Percentiles rank a stretch among this genome's conserved stretches.
phyloP scores from a whole-genome alignment of 192 early-diverging fungal genomes.

The Phlyctochytrium arcticum region DNA sequence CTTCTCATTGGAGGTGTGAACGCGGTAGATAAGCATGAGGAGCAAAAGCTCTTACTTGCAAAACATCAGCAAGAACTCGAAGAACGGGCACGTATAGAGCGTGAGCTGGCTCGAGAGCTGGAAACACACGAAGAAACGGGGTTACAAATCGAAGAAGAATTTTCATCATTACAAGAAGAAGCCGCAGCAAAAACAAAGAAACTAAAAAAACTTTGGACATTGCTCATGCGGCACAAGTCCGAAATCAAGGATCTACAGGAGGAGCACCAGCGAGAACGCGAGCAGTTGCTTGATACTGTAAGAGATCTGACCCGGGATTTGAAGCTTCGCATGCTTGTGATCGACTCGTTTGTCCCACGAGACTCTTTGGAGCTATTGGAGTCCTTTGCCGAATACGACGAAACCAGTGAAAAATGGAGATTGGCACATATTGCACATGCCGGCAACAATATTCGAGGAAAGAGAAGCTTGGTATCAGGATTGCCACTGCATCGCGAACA shows the following conservation, averaged over 20 bases:
- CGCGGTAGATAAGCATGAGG: slow-evolving; percentile 43
- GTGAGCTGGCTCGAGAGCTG: slow-evolving; percentile 48
- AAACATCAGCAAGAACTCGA: slow-evolving; percentile 47
- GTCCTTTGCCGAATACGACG: slow-evolving; percentile 53
- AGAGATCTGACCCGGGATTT: slow-evolving; percentile 54
- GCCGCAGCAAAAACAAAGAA: slow-evolving; percentile 56
- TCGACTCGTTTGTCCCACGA: slow-evolving; percentile 50
- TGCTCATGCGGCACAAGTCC: slow-evolving; percentile 42
- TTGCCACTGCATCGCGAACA: slow-evolving; percentile 36
- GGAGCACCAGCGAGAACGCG: slow-evolving; percentile 57
- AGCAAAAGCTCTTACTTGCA: slow-evolving; percentile 46
- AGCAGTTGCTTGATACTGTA: slow-evolving; percentile 57
- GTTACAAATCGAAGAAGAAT: slow-evolving; percentile 63
- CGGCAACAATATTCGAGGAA: slow-evolving; percentile 59
- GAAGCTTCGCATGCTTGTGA: slow-evolving; percentile 47
- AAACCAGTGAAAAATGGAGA: slow-evolving; percentile 54
- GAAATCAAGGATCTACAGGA: slow-evolving; percentile 60
- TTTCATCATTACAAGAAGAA: slow-evolving; percentile 56
- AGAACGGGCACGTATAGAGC: slow-evolving; percentile 46
- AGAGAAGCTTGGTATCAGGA: slow-evolving; percentile 43
- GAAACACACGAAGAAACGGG: slow-evolving; percentile 53
- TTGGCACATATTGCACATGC: slow-evolving; percentile 52
- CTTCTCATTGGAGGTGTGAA: slow-evolving; percentile 60
- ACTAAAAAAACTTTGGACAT: slow-evolving; percentile 52
- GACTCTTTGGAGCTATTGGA: slow-evolving; percentile 48